phyloP scores from a whole-genome alignment of 208 protist genomes.

The Trichomonas vaginalis region DNA sequence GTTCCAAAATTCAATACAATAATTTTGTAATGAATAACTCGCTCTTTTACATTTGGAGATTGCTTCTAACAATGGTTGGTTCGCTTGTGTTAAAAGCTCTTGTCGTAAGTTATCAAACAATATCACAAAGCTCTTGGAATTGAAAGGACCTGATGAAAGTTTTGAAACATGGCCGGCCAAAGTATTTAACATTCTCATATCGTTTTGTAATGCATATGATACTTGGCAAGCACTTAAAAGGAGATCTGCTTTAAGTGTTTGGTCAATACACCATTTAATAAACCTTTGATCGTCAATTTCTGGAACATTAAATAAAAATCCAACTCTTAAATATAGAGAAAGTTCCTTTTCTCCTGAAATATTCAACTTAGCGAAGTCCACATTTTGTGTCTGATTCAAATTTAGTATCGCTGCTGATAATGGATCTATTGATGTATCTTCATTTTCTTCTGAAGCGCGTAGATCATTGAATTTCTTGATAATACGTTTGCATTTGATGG shows the following conservation, averaged over 20 bases:
- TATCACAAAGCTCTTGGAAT: neutral
- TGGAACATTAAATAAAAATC: neutral
- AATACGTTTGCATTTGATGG: neutral
- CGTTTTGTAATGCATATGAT: neutral
- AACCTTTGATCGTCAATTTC: neutral
- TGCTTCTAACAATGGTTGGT: neutral
- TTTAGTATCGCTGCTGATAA: neutral
- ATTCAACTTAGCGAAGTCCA: neutral
- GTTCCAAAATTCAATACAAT: neutral
- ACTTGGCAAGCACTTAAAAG: neutral
- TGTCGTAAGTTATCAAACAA: neutral
- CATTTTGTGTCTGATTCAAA: neutral
- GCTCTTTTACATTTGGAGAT: neutral
- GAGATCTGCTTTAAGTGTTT: neutral
- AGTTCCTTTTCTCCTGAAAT: neutral
- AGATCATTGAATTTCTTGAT: neutral
- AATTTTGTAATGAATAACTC: neutral
- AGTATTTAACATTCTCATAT: neutral
- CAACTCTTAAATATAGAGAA: neutral
- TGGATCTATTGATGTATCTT: neutral
- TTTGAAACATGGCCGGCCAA: neutral
- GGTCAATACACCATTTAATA: neutral
- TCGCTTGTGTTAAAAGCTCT: neutral
- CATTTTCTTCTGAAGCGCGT: neutral
- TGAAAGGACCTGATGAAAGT: neutral